A percentile compares a stretch with the other conserved stretches of the same genome.
phyloP scores from a whole-genome alignment of 1,284 basidiomycete genomes.

The Tilletia caries region DNA sequence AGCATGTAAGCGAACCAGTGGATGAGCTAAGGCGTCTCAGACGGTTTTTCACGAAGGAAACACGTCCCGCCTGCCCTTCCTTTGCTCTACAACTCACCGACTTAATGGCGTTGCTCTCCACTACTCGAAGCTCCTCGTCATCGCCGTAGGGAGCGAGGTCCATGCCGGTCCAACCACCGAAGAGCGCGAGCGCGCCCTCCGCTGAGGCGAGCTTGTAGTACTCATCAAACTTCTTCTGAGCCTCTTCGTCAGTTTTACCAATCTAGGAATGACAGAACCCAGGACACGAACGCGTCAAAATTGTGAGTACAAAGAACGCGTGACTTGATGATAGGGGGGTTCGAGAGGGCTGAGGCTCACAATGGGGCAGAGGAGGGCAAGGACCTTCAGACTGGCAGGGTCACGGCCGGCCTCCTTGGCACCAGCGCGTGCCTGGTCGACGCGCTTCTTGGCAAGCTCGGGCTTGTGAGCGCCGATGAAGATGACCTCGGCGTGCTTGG shows the following conservation, averaged over 20 bases:
- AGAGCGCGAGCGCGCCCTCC: constrained; percentile 51
- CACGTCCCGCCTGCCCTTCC: background rate
- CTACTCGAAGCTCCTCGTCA: constrained; percentile 43
- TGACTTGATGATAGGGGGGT: no score
- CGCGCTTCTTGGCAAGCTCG: constrained; percentile 42
- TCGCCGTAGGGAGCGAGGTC: constrained; percentile 38
- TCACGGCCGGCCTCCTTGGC: constrained; percentile 43
- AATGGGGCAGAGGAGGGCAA: constrained; percentile 47
- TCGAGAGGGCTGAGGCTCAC: constrained; percentile 15
- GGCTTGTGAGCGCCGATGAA: constrained; percentile 51
- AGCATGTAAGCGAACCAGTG: background rate
- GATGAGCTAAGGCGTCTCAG: no score
- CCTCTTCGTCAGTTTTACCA: constrained; percentile 48
- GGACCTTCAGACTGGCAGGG: constrained; percentile 45
- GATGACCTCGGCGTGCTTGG: constrained; percentile 53
- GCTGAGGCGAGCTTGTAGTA: constrained; percentile 36
- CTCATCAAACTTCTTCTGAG: constrained; percentile 45
- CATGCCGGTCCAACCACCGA: constrained; percentile 52
- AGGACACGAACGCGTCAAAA: no score
- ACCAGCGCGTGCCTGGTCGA: constrained; percentile 35
- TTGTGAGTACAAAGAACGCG: background rate
- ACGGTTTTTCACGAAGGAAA: no score
- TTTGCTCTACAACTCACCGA: constrained; percentile 13
- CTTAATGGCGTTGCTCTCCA: constrained; percentile 46
- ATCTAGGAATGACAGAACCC: constrained; percentile 16